phyloP scores from a whole-genome alignment of 345 rosid species.

The Corchorus olitorius region DNA sequence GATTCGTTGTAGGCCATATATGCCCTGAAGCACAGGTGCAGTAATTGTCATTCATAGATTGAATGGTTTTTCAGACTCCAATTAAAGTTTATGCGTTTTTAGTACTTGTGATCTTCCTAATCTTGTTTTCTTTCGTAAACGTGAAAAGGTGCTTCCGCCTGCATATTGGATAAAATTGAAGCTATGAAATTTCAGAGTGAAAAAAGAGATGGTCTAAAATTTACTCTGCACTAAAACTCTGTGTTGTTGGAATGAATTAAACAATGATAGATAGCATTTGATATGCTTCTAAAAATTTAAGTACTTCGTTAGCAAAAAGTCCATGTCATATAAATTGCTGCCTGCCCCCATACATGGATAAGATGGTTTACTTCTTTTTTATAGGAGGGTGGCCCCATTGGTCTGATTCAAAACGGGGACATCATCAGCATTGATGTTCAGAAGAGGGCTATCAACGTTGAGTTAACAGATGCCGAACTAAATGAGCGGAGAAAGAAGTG shows the following conservation, averaged over 20 bases:
- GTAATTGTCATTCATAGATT: constrained; percentile 12
- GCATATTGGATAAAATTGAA: background rate
- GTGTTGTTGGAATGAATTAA: background rate
- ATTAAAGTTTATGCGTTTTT: background rate
- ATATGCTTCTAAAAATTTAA: too few relatives aligned
- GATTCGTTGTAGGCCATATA: constrained; percentile 96
- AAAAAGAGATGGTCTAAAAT: background rate
- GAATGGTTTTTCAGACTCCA: background rate
- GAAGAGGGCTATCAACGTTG: constrained; percentile 72
- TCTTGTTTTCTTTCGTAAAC: background rate
- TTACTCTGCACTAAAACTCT: background rate
- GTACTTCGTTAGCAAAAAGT: background rate
- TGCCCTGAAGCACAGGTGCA: constrained; percentile 98
- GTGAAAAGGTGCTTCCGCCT: background rate
- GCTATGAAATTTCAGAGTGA: background rate
- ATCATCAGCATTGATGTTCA: constrained; percentile 68
- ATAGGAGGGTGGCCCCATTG: constrained; percentile 98
- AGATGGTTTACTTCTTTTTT: constrained; percentile 4
- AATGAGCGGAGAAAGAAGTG: constrained; percentile 70
- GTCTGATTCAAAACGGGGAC: constrained; percentile 79
- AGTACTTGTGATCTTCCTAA: background rate
- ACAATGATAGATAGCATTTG: too few relatives aligned
- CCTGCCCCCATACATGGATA: background rate
- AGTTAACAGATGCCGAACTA: constrained; percentile 62
- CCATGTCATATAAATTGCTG: background rate